phyloP scores from a whole-genome alignment of 2,329 filamentous ascomycete species.

The Trichophyton verrucosum region DNA sequence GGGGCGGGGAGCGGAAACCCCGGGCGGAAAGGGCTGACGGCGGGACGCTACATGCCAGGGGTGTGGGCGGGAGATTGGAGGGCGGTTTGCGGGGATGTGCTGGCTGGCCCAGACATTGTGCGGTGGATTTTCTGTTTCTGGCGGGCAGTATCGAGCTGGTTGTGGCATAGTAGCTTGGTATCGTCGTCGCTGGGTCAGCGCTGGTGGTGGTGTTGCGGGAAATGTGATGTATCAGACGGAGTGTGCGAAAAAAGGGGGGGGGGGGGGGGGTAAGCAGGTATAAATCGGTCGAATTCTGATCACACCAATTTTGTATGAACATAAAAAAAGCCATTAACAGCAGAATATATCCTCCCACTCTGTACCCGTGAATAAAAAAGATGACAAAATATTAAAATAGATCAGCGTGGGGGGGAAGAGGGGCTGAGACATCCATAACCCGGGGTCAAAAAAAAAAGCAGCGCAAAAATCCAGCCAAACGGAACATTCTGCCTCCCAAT shows the following conservation, averaged over 20 bases:
- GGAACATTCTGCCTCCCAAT: conserved; percentile 1
- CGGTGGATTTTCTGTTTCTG: neutral
- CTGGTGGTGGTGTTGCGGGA: neutral
- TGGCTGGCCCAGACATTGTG: neutral
- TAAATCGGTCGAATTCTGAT: neutral
- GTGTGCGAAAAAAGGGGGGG: neutral
- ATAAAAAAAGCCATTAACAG: neutral
- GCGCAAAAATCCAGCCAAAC: neutral
- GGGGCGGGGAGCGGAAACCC: neutral
- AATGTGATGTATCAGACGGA: neutral
- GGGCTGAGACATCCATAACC: neutral
- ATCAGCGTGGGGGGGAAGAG: neutral
- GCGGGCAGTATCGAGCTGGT: neutral
- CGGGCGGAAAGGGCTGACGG: too few relatives aligned
- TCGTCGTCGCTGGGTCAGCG: neutral
- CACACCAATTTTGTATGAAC: neutral
- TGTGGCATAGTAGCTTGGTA: neutral
- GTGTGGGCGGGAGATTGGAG: neutral
- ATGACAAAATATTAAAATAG: neutral
- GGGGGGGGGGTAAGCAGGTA: neutral
- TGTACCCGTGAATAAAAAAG: neutral
- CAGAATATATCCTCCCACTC: neutral
- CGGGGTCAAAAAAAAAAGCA: neutral
- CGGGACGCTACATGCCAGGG: neutral
- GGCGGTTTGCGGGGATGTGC: neutral